Conservation (phyloP, 768 basidiomycete genomes). For the Podaxis sp. region DNA sequence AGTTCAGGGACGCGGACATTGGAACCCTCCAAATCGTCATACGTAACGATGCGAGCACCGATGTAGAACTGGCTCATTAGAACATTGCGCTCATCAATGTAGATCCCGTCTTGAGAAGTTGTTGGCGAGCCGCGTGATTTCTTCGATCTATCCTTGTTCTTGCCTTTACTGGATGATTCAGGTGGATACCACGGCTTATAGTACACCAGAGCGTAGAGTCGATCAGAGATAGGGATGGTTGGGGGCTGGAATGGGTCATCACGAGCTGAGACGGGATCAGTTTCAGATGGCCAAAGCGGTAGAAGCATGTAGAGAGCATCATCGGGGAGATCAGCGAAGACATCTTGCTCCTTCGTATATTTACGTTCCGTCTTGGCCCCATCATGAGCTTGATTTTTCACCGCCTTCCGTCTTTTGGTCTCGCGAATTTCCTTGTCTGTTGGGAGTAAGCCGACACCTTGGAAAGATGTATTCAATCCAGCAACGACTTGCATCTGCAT, state of each 20-base stretch:
- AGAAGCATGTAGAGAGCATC: slow-evolving; percentile 80
- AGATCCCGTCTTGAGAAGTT: slow-evolving; percentile 28
- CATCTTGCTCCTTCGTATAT: slow-evolving; percentile 27
- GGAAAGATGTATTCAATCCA: slow-evolving; percentile 71
- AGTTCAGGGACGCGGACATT: slow-evolving; percentile 71
- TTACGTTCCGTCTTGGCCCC: slow-evolving; percentile 25
- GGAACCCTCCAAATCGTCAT: slow-evolving; percentile 66
- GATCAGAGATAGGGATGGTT: slow-evolving; percentile 42
- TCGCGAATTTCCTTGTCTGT: slow-evolving; percentile 35
- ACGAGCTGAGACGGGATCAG: slow-evolving; percentile 39
- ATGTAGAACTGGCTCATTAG: slow-evolving; percentile 65
- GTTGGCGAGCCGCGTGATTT: slow-evolving; percentile 34
- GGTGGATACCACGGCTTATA: slow-evolving; percentile 42
- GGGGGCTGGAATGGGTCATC: slow-evolving; percentile 29
- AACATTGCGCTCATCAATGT: slow-evolving; percentile 39
- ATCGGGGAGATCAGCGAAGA: slow-evolving; percentile 58
- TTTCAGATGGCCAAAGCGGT: slow-evolving; percentile 80
- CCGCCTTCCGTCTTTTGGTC: slow-evolving; percentile 9
- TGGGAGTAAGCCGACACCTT: slow-evolving; percentile 74
- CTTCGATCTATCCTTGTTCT: slow-evolving; percentile 37
- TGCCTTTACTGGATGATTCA: slow-evolving; percentile 22
- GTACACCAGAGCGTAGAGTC: slow-evolving; percentile 76
- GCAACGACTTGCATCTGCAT: slow-evolving; percentile 61
- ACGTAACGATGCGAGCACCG: slow-evolving; percentile 67
- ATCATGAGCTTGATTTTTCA: slow-evolving; percentile 13